Evolutionary conservation across 176 grass and related monocot genomes (phyloP).

Genomic region (Pontederia crassipes): DNA sequence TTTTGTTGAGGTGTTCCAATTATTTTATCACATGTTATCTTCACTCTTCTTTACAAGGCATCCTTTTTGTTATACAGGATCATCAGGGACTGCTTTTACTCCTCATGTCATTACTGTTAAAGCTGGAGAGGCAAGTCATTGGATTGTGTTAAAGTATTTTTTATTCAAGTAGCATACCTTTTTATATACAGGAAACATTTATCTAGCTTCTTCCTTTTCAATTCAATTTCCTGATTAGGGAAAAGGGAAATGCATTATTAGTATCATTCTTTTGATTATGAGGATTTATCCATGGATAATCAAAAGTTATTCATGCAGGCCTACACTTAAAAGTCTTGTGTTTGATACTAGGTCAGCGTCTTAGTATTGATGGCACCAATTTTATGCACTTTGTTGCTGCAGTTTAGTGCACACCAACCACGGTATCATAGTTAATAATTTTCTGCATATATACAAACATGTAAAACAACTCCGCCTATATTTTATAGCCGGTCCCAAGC

Average conservation of each 20-base stretch:
- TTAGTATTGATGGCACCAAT: too few relatives aligned
- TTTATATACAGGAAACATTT: not conserved
- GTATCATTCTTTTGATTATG: too few relatives aligned
- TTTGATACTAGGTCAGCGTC: too few relatives aligned
- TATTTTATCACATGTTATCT: not conserved
- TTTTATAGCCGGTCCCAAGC: too few relatives aligned
- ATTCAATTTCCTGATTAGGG: not conserved
- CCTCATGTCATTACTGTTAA: constrained; percentile 87
- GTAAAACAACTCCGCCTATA: too few relatives aligned
- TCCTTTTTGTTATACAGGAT: constrained; percentile 30
- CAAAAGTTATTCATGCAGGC: too few relatives aligned
- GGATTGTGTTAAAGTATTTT: not conserved
- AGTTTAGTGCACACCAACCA: too few relatives aligned
- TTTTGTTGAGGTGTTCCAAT: not conserved
- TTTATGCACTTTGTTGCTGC: too few relatives aligned
- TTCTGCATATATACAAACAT: too few relatives aligned
- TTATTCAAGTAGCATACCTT: not conserved
- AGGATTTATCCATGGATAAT: too few relatives aligned
- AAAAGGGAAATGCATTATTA: not conserved
- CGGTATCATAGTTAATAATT: too few relatives aligned
- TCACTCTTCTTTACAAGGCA: constrained; percentile 15
- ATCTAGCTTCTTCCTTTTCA: not conserved
- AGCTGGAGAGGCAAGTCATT: constrained; percentile 73
- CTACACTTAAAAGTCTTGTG: too few relatives aligned
- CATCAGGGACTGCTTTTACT: constrained; percentile 88